Base-by-base conservation (phyloP, 306 rosid genomes). In the Dalbergia oliveri region DNA sequence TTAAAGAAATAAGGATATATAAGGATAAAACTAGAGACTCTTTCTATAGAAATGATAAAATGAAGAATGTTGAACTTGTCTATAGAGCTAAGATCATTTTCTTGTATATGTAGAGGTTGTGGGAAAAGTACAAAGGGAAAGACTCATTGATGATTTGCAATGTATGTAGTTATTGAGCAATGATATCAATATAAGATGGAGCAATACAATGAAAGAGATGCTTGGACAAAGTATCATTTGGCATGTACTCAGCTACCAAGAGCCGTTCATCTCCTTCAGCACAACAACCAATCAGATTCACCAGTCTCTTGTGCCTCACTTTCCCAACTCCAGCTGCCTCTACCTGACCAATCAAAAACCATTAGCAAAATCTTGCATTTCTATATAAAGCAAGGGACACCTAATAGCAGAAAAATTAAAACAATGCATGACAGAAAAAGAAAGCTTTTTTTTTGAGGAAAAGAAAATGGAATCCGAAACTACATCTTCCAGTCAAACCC, bases 251-350 rank as follows among this genome's bases (percentile, higher is more conserved):
- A 67, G 97, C 91, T 78, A 91, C 92, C 91, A 91, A 91, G 77
- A 92, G 94, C 78, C 94, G 83, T 73, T 92, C 97, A 69, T 92
- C 97, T 66, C 93, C 97, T 69, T 90, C 94, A 53, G 94, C 92
- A 69, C 94, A 92, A 80, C 94, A 90, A 23, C 97, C 97, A 53
- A 92, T 84, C 81, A 92, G 89, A 83, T 92, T 92, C 85, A 92
- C 97, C 84, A 90, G 57, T 81, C 93, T 90, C 79, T 79, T 90
- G 84, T 92, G 93, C 91, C 97, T 90, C 84, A 92, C 88, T 85
- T 92, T 90, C 69, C 93, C 97, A 62, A 90, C 92, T 87, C 97
- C 97, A 45, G 89, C 85, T 43, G 94, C 94, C 72, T 92, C 97
- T 66, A 88, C 91, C 97, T 90, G 87, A 81, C 69, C 81, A 81